Evolutionary conservation across 164 flowering plant genomes (phyloP).

Genomic region (Vitis vinifera): ASM3070453v1 NC_081817.1:7835001-7835500

Average conservation of each 20-base stretch:
- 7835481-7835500: no score
- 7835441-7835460: no score
- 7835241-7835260: not conserved
- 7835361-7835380: no score
- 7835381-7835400: no score
- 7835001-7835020: constrained; percentile 70
- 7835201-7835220: constrained; percentile 56
- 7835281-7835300: not conserved
- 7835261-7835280: not conserved
- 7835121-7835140: constrained; percentile 93
- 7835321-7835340: no score
- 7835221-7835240: not conserved
- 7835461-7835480: no score
- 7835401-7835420: no score
- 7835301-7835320: no score
- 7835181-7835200: constrained; percentile 97
- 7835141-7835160: constrained; percentile 79
- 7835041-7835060: not conserved
- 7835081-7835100: not conserved
- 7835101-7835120: constrained; percentile 68
- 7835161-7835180: constrained; percentile 74
- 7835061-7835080: not conserved
- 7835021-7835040: not conserved
- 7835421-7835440: no score
- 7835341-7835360: no score